Evolutionary conservation across 495 filamentous ascomycete genomes (phyloP).

Genomic region (Oidiodendron maius): DNA sequence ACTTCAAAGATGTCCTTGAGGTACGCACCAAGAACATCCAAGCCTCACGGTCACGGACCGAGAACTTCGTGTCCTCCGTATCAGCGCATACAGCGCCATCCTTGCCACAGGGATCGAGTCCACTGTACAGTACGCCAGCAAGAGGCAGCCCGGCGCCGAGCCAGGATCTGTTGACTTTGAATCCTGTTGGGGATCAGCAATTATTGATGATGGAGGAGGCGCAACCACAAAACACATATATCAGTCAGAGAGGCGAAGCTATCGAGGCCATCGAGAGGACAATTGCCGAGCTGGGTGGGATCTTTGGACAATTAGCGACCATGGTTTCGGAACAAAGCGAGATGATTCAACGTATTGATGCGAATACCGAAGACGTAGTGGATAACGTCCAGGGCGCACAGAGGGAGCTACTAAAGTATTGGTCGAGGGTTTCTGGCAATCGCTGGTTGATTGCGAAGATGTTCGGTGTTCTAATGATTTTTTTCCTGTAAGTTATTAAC

Average conservation of each 20-base stretch:
- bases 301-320: constrained; percentile 92
- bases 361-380: constrained; percentile 93
- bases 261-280: constrained; percentile 97
- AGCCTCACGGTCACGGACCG: constrained; percentile 82
- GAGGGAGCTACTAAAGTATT: constrained; percentile 92
- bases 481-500: constrained; percentile 35
- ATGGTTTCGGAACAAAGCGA: constrained; percentile 98
- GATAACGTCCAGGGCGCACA: constrained; percentile 97
- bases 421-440: constrained; percentile 88
- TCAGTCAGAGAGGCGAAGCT: constrained; percentile 87
- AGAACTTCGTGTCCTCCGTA: constrained; percentile 92
- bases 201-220: constrained; percentile 93
- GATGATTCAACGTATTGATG: constrained; percentile 89
- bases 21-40: constrained; percentile 98
- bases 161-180: constrained; percentile 76
- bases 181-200: constrained; percentile 85
- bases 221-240: constrained; percentile 77
- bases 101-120: constrained; percentile 66
- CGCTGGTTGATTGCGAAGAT: constrained; percentile 97
- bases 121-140: constrained; percentile 80
- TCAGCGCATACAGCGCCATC: constrained; percentile 56
- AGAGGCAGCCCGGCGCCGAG: constrained; percentile 47
- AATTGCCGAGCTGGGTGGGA: constrained; percentile 87
- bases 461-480: constrained; percentile 79
- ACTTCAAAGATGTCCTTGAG: constrained; percentile 96